These are phyloP conservation scores for Penicilliopsis zonata DNA, from an alignment of 495 filamentous ascomycete species.

Conservation along the genomic window DNA sequence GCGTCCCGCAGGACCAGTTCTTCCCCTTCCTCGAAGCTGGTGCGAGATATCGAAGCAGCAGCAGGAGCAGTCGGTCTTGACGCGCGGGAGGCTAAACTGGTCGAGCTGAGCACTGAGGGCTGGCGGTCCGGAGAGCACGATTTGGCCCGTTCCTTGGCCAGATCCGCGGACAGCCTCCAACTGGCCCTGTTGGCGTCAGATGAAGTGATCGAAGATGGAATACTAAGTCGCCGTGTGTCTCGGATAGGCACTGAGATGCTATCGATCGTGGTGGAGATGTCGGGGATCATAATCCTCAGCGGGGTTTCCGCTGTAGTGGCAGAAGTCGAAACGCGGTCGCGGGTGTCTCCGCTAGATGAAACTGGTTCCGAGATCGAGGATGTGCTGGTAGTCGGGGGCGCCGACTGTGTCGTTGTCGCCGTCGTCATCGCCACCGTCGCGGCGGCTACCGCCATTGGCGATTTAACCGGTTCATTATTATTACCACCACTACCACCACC, in stretches of 20 bases:
- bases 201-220: constrained; percentile 21
- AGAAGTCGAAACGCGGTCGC: constrained; percentile 9
- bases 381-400: too few species aligned
- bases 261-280: constrained; percentile 4
- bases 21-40: constrained; percentile 32
- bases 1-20: constrained; percentile 38
- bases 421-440: too few species aligned
- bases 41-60: too few species aligned
- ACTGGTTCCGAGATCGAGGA: constrained; percentile 13
- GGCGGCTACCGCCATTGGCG: too few species aligned
- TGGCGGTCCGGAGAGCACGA: constrained; percentile 21
- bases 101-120: constrained; percentile 26
- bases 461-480: too few species aligned
- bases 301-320: constrained; percentile 1
- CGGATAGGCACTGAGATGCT: constrained; percentile 9
- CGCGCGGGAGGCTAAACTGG: constrained; percentile 23
- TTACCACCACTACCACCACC: too few species aligned
- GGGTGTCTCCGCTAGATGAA: constrained; percentile 9
- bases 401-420: too few species aligned
- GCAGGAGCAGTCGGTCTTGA: constrained; percentile 26
- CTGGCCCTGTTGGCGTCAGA: constrained; percentile 16
- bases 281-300: background rate
- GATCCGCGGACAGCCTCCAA: constrained; percentile 18
- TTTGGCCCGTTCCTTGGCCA: constrained; percentile 15
- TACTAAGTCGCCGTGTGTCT: constrained; percentile 21